Percentiles rank a stretch among this genome's conserved stretches.
phyloP scores from a whole-genome alignment of 2,329 filamentous ascomycete species.

The Pseudogymnoascus sp. region DNA sequence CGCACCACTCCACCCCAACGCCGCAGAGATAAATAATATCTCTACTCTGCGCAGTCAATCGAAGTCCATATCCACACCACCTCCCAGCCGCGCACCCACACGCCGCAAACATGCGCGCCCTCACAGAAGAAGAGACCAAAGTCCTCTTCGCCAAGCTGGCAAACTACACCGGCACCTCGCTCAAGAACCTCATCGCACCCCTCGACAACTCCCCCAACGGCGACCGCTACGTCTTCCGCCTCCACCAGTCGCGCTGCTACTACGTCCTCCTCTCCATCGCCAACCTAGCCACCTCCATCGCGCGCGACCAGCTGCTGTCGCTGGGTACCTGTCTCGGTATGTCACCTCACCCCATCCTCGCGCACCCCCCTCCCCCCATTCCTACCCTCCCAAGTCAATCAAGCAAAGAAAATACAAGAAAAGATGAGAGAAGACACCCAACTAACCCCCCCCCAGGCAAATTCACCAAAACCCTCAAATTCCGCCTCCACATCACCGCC shows the following conservation, averaged over 20 bases:
- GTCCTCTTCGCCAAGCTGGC: conserved; percentile 88
- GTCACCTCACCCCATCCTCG: conserved; percentile 10
- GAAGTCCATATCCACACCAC: too few relatives aligned
- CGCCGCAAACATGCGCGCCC: conserved; percentile 59
- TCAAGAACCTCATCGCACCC: conserved; percentile 76
- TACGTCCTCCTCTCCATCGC: conserved; percentile 85
- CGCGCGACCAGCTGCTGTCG: conserved; percentile 72
- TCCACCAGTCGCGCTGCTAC: conserved; percentile 77
- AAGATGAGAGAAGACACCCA: background rate
- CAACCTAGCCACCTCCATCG: conserved; percentile 80
- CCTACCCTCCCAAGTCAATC: background rate
- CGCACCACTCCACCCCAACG: background rate
- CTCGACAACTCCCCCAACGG: conserved; percentile 56
- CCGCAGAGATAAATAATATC: background rate
- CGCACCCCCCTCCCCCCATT: background rate
- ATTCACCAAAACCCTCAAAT: conserved; percentile 95
- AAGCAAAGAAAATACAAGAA: too few relatives aligned
- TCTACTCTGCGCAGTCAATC: conserved; percentile 3
- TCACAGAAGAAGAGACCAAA: conserved; percentile 72
- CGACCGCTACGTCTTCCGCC: conserved; percentile 78
- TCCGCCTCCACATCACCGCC: conserved; percentile 82
- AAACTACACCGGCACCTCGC: conserved; percentile 79
- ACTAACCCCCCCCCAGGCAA: conserved; percentile 51
- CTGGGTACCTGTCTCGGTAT: conserved; percentile 75
- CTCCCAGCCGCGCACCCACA: too few relatives aligned